Base-by-base conservation (phyloP, 495 filamentous ascomycete species). In the Hypoxylon trugodes region DNA sequence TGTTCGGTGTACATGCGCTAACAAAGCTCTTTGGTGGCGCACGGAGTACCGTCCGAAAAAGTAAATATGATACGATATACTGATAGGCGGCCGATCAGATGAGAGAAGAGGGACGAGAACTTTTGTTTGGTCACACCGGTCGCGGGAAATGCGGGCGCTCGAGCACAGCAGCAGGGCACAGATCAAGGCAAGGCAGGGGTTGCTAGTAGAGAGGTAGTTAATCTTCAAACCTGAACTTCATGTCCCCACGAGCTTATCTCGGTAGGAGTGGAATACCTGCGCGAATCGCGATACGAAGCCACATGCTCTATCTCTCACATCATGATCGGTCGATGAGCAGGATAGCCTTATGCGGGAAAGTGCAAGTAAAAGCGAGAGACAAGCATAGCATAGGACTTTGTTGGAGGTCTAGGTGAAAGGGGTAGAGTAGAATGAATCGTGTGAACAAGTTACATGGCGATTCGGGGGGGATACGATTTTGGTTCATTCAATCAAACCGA, bases 161-260 rank as follows among this genome's bases (percentile, higher is more conserved):
- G 56, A 45, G 62, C 28, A 24, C 25, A 15, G 43, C 22, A 22
- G n/a, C 22, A 28, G 42, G 10, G 3, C 7, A n/a, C n/a, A n/a
- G n/a, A n/a, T n/a, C n/a, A n/a, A n/a, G n/a, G n/a, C n/a, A n/a
- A n/a, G n/a, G n/a, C n/a, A n/a, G n/a, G n/a, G n/a, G n/a, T n/a
- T n/a, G n/a, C n/a, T n/a, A n/a, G n/a, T n/a, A n/a, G n/a, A n/a
- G n/a, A n/a, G n/a, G n/a, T n/a, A n/a, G n/a, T n/a, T n/a, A n/a
- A n/a, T n/a, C n/a, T n/a, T n/a, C n/a, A n/a, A n/a, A n/a, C n/a
- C n/a, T n/a, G n/a, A n/a, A n/a, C n/a, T n/a, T n/a, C n/a, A n/a
- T n/a, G 59, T 42, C 56, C 52, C 56, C 56, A 66, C 56, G 57
- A 61, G 63, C 63, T 66, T 66, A 66, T 66, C 63, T 66, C 10